A percentile compares a stretch with the other conserved stretches of the same genome.
These are phyloP conservation scores for Fraxinus ornus DNA, from an alignment of 305 asterid species.

Conservation along the genomic window DNA sequence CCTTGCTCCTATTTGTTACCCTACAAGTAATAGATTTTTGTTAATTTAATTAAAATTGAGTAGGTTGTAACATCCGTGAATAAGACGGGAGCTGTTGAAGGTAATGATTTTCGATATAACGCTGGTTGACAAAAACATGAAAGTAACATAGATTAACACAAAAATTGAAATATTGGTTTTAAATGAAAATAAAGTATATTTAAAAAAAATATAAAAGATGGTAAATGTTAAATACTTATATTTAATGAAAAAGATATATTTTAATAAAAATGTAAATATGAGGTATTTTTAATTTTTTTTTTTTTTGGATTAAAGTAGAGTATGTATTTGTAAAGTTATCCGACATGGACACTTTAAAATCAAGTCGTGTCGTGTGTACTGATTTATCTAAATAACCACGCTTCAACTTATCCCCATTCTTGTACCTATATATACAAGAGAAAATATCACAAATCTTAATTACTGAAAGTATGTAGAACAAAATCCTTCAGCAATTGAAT, in stretches of 20 bases:
- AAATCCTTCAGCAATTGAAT: background rate
- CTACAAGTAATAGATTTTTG: too few species aligned
- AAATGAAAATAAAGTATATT: background rate
- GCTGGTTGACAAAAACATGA: too few species aligned
- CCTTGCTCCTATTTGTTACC: background rate
- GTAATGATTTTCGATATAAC: background rate
- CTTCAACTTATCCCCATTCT: background rate
- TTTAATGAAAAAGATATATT: background rate
- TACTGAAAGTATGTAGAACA: background rate
- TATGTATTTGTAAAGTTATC: background rate
- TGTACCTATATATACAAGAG: background rate
- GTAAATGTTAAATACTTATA: too few species aligned
- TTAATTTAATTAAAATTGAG: background rate
- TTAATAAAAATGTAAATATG: background rate
- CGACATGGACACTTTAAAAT: background rate
- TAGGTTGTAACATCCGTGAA: background rate
- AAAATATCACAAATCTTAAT: background rate
- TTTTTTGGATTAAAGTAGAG: background rate
- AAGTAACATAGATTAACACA: too few species aligned
- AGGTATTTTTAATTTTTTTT: background rate
- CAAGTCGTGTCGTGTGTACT: background rate
- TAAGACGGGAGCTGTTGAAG: background rate
- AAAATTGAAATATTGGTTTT: too few species aligned
- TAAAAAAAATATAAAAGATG: background rate
- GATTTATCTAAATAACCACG: background rate